Evolutionary conservation across 148 eudicot genomes (phyloP).

Genomic region (Nepenthes mirabilis): DNA sequence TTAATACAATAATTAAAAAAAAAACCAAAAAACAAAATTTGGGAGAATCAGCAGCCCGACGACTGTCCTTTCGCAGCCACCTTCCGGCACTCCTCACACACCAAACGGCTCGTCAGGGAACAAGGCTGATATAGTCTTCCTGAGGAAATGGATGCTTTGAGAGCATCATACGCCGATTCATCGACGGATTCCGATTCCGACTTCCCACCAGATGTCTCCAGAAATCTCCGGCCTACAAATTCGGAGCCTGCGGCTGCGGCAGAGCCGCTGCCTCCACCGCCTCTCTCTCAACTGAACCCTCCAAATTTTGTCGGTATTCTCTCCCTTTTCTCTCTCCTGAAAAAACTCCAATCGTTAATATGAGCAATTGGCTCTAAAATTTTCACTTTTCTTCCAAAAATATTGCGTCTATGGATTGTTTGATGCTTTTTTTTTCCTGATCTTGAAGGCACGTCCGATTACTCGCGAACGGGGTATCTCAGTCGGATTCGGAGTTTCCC

Average conservation of each 20-base stretch:
- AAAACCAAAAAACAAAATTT: too few species aligned
- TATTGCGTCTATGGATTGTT: too few species aligned
- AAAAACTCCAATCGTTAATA: background rate
- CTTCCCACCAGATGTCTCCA: constrained; percentile 2
- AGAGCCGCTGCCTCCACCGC: constrained; percentile 66
- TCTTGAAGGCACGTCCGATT: constrained; percentile 29
- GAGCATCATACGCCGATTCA: constrained; percentile 59
- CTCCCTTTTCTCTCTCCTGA: background rate
- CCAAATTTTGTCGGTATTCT: constrained; percentile 43
- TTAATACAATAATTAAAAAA: too few species aligned
- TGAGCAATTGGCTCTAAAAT: constrained; percentile 7
- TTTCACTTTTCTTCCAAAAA: too few species aligned
- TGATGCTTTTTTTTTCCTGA: constrained; percentile 7
- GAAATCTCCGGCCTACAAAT: background rate
- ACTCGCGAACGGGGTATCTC: constrained; percentile 23
- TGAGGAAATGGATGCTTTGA: constrained; percentile 54
- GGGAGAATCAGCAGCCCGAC: too few species aligned
- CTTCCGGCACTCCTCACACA: background rate
- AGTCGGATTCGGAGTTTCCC: constrained; percentile 72
- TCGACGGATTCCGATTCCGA: constrained; percentile 49
- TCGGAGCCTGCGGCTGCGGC: constrained; percentile 5
- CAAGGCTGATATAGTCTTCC: too few species aligned
- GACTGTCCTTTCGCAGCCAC: background rate
- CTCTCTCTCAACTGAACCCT: constrained; percentile 55
- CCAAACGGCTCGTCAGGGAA: too few species aligned